These are phyloP conservation scores for Colletotrichum neosansevieriae DNA, from an alignment of 2,329 filamentous ascomycete genomes.

Conservation along the genomic window DNA sequence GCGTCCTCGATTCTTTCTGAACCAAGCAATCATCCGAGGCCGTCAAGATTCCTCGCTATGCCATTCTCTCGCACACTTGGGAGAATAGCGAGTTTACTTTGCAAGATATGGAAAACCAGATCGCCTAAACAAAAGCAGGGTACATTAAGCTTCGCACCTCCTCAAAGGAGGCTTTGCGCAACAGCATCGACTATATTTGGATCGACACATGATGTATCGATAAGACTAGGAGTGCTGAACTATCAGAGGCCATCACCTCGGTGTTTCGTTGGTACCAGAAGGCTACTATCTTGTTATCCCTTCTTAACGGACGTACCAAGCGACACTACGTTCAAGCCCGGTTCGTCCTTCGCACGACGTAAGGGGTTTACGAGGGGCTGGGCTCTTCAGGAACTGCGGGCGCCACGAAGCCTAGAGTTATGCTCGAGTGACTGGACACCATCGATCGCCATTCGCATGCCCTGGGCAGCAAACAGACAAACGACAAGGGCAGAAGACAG, in stretches of 20 bases:
- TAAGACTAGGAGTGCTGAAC: slow-evolving; percentile 30
- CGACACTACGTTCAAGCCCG: not conserved
- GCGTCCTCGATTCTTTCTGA: no score
- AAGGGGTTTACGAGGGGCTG: slow-evolving; percentile 44
- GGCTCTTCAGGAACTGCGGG: slow-evolving; percentile 45
- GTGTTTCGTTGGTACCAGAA: slow-evolving; percentile 35
- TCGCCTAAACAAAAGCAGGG: slow-evolving; percentile 8
- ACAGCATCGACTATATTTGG: slow-evolving; percentile 26
- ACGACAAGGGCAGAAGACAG: not conserved
- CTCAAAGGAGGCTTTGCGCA: slow-evolving; percentile 34
- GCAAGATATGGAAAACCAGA: slow-evolving; percentile 41
- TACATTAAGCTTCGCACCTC: slow-evolving; percentile 44
- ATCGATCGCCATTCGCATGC: slow-evolving; percentile 6
- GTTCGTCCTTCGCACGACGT: slow-evolving; percentile 34
- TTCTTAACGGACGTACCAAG: slow-evolving; percentile 27
- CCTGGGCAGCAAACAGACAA: not conserved
- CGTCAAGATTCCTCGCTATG: slow-evolving; percentile 44
- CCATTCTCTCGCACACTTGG: slow-evolving; percentile 54
- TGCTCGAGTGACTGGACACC: slow-evolving; percentile 6
- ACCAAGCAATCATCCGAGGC: no score
- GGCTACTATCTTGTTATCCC: slow-evolving; percentile 25
- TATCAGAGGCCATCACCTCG: slow-evolving; percentile 31
- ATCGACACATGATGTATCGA: slow-evolving; percentile 42
- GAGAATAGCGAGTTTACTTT: slow-evolving; percentile 46
- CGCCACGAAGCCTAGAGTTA: slow-evolving; percentile 42